Evolutionary conservation across 2,329 filamentous ascomycete genomes (phyloP).

Genomic region (Cladosporium oxysporum): DNA sequence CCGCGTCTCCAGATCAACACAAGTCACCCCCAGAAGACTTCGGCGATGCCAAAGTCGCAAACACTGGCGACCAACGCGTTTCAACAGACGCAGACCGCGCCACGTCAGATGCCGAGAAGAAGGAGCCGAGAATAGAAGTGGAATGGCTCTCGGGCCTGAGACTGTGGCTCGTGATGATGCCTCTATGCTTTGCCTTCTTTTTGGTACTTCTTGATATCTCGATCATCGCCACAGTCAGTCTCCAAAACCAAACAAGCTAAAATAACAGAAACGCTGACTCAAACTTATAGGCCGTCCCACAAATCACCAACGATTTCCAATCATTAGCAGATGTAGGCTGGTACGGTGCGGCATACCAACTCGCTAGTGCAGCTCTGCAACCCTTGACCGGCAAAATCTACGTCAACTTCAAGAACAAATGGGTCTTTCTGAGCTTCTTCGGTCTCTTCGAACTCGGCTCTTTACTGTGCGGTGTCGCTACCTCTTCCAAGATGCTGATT

Average conservation of each 20-base stretch:
- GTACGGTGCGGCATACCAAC: slow-evolving; percentile 38
- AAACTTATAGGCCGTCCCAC: slow-evolving; percentile 39
- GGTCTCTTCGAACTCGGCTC: slow-evolving; percentile 47
- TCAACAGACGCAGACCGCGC: background rate
- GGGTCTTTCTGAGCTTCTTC: slow-evolving; percentile 25
- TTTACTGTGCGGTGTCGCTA: slow-evolving; percentile 53
- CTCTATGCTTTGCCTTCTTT: slow-evolving; percentile 40
- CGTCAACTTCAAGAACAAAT: slow-evolving; percentile 25
- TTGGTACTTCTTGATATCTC: slow-evolving; percentile 29
- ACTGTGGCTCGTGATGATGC: slow-evolving; percentile 39
- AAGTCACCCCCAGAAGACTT: background rate
- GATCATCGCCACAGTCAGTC: slow-evolving; percentile 23
- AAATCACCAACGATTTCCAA: slow-evolving; percentile 45
- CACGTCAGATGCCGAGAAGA: background rate
- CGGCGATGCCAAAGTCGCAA: background rate
- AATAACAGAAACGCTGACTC: background rate
- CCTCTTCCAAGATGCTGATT: slow-evolving; percentile 56
- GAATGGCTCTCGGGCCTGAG: slow-evolving; percentile 38
- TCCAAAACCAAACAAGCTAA: background rate
- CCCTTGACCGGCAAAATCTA: slow-evolving; percentile 27
- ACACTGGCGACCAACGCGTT: background rate
- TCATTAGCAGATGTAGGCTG: slow-evolving; percentile 45
- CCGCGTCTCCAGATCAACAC: background rate
- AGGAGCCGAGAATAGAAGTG: background rate
- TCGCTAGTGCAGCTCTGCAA: slow-evolving; percentile 23